Base-by-base conservation (phyloP, 768 basidiomycete species). In the Boletus rubroflammeus region DNA sequence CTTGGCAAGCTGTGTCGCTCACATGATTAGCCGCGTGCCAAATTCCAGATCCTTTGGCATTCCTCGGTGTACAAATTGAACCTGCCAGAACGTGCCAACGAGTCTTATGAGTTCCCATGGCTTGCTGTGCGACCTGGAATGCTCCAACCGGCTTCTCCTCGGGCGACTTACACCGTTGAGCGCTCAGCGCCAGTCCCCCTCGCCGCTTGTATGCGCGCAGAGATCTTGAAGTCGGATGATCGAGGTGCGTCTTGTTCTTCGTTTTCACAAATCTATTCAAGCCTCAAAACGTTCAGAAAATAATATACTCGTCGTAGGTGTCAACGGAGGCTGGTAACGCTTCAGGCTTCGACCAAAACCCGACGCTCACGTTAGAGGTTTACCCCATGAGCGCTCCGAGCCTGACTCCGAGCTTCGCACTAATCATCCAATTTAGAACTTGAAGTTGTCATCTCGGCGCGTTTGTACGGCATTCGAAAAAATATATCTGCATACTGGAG, bases 1-100 rank as follows among this genome's bases (percentile, higher is more conserved):
- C 52, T 64, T 65, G 63, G 55, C 55, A 60, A 63, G 63, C 63
- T 62, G 62, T 65, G 52, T 23, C n/a, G 21, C 8, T 23, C 19
- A 23, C 23, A 34, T 11, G 42, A 43, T 47, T 23, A 8, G 29
- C 51, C 13, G 28, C 39, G 26, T 44, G 53, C 35, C 51, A 44
- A 10, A 17, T 0, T 4, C 13, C 15, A 17, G 6, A 35, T 35
- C 34, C n/a, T n/a, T n/a, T n/a, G n/a, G n/a, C n/a, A n/a, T n/a
- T 38, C n/a, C 28, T 34, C 31, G 14, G 15, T n/a, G 26, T 29
- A 6, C 3, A 13, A 9, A 5, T 10, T n/a, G n/a, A n/a, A n/a
- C 14, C 34, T 54, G 45, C 15, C 35, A n/a, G 45, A 41, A 36
- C 17, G 34, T 4, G 23, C 51, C 46, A 47, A 25, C 21, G 19